Conservation (phyloP, 352 stramenopile species). For the Pythium phragmitis region DNA sequence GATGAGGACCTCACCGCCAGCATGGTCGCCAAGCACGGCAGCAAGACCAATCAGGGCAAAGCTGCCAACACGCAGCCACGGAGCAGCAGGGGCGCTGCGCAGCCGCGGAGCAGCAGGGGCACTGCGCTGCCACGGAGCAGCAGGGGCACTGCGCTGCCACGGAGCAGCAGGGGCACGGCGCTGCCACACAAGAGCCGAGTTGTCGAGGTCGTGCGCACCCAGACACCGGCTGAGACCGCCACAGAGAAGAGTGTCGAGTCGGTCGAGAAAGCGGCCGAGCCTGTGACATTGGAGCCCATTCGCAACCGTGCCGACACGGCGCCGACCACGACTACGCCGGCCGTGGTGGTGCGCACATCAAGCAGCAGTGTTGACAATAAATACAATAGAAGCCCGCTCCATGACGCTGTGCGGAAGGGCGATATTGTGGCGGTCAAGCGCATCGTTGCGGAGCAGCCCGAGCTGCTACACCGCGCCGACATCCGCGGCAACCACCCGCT, state of each 20-base stretch:
- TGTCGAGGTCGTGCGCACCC: constrained; percentile 15
- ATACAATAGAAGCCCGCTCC: constrained; percentile 45
- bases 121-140: no score
- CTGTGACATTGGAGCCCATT: constrained; percentile 22
- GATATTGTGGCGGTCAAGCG: constrained; percentile 37
- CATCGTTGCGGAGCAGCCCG: constrained; percentile 36
- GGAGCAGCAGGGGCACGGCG: no score
- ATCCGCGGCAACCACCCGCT: constrained; percentile 59
- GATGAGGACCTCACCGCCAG: constrained; percentile 46
- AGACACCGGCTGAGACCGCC: neutral
- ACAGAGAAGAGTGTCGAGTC: constrained; percentile 9
- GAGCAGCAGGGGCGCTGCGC: no score
- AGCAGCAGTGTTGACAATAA: constrained; percentile 32
- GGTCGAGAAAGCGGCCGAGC: constrained; percentile 15
- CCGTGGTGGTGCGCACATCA: neutral
- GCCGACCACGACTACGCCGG: neutral
- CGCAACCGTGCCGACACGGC: constrained; percentile 23
- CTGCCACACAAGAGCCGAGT: constrained; percentile 13
- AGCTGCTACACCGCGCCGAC: constrained; percentile 38
- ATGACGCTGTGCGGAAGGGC: constrained; percentile 53
- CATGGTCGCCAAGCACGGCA: constrained; percentile 30
- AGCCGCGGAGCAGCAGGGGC: no score
- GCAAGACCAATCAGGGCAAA: constrained; percentile 6
- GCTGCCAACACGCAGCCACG: constrained; percentile 4
- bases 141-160: no score